Percentiles rank a stretch among this genome's conserved stretches.
Evolutionary conservation across 768 basidiomycete species (phyloP).

Genomic region (Mrakia frigida): DNA sequence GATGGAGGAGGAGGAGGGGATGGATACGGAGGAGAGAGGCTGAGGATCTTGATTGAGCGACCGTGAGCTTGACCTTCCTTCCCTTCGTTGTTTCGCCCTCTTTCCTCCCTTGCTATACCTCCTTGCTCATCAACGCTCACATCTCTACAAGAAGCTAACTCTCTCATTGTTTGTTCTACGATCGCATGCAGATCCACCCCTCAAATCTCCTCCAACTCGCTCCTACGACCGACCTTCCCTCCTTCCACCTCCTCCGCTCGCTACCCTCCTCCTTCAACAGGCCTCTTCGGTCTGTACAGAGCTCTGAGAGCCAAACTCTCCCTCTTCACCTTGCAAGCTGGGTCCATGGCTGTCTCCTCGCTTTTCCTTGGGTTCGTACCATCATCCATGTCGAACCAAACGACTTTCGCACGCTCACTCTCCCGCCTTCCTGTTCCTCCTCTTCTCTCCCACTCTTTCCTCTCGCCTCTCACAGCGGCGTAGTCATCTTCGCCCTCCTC

Average conservation of each 20-base stretch:
- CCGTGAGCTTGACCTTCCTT: conserved; percentile 21
- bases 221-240: conserved; percentile 21
- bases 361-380: conserved; percentile 42
- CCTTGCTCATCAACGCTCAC: too few relatives aligned
- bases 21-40: conserved; percentile 47
- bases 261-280: conserved; percentile 33
- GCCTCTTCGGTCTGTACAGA: conserved; percentile 21
- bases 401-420: too few relatives aligned
- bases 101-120: not conserved
- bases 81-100: not conserved
- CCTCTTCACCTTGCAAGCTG: conserved; percentile 45
- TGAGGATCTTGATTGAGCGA: conserved; percentile 25
- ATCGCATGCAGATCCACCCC: conserved; percentile 19
- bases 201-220: conserved; percentile 20
- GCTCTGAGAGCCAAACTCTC: conserved; percentile 18
- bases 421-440: not conserved
- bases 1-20: conserved; percentile 61
- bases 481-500: conserved; percentile 49
- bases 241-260: conserved; percentile 17
- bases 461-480: conserved; percentile 34
- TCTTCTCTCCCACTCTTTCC: not conserved
- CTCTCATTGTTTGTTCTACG: not conserved
- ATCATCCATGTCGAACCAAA: not conserved
- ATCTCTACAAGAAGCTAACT: not conserved
- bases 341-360: conserved; percentile 46